These are phyloP conservation scores for Ogataea degrootiae DNA, from an alignment of 805 yeast species.

Conservation along the genomic window DNA sequence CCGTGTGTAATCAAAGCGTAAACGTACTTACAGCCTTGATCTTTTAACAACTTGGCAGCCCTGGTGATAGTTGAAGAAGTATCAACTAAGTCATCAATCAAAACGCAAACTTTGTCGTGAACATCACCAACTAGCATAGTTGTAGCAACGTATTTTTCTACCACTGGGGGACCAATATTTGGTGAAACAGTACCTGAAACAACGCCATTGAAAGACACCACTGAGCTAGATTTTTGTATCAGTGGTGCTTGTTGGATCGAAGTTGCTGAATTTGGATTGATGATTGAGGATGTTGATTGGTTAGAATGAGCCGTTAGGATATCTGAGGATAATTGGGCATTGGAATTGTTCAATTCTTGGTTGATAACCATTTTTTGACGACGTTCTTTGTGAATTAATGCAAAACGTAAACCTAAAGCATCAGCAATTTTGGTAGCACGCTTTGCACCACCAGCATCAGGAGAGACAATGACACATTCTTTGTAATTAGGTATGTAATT, in stretches of 20 bases:
- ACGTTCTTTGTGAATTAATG: slow-evolving; percentile 92
- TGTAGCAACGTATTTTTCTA: slow-evolving; percentile 50
- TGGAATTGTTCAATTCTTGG: not conserved
- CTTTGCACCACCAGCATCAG: slow-evolving; percentile 99
- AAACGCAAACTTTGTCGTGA: slow-evolving; percentile 75
- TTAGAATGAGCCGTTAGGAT: slow-evolving; percentile 10
- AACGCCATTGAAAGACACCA: slow-evolving; percentile 14
- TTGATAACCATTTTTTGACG: slow-evolving; percentile 41
- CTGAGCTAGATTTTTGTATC: slow-evolving; percentile 13
- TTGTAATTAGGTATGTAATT: slow-evolving; percentile 73
- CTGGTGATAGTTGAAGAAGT: slow-evolving; percentile 88
- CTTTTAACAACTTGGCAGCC: slow-evolving; percentile 87
- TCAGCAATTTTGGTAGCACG: slow-evolving; percentile 95
- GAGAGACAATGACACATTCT: slow-evolving; percentile 89
- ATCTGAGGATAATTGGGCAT: slow-evolving; percentile 6
- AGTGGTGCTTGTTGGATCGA: slow-evolving; percentile 10
- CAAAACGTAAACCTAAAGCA: slow-evolving; percentile 80
- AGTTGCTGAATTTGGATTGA: slow-evolving; percentile 11
- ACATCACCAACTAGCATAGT: slow-evolving; percentile 98
- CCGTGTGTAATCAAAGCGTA: slow-evolving; percentile 92
- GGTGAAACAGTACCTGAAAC: not conserved
- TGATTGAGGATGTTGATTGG: slow-evolving; percentile 12
- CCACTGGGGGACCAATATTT: not conserved
- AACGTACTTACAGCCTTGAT: slow-evolving; percentile 85
- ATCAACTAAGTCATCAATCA: slow-evolving; percentile 91